Evolutionary conservation across 2,329 filamentous ascomycete genomes (phyloP).

Genomic region (Sporothrix globosa): DNA sequence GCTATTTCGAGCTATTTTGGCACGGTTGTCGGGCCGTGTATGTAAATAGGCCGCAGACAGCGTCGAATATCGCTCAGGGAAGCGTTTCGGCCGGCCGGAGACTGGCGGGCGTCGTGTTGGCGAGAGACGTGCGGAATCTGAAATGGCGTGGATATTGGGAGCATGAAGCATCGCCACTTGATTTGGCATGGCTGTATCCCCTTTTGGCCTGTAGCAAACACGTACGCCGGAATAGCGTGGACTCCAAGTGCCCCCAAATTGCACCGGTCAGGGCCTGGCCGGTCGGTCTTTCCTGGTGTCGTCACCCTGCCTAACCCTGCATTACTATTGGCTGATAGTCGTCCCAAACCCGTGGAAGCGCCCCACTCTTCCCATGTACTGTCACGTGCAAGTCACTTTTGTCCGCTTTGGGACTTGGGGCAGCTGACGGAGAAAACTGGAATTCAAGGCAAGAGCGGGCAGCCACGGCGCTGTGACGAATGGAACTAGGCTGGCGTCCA

Average conservation of each 20-base stretch:
- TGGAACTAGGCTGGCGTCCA: conserved; percentile 15
- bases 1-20: background rate
- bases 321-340: conserved; percentile 12
- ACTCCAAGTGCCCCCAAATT: background rate
- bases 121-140: background rate
- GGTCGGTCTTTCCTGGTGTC: conserved; percentile 14
- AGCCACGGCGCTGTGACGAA: conserved; percentile 15
- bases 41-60: background rate
- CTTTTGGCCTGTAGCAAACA: conserved; percentile 24
- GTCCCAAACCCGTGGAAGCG: conserved; percentile 12
- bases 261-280: conserved; percentile 12
- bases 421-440: conserved; percentile 26
- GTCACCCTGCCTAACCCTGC: conserved; percentile 16
- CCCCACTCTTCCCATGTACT: background rate
- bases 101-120: conserved; percentile 10
- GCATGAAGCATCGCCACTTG: background rate
- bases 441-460: conserved; percentile 13
- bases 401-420: background rate
- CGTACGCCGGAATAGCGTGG: conserved; percentile 25
- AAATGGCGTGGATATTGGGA: background rate
- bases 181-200: conserved; percentile 21
- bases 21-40: background rate
- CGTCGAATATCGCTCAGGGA: background rate
- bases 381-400: conserved; percentile 11
- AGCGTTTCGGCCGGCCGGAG: background rate